phyloP scores from a whole-genome alignment of 495 filamentous ascomycete species.

The Jackrogersella minutella region DNA sequence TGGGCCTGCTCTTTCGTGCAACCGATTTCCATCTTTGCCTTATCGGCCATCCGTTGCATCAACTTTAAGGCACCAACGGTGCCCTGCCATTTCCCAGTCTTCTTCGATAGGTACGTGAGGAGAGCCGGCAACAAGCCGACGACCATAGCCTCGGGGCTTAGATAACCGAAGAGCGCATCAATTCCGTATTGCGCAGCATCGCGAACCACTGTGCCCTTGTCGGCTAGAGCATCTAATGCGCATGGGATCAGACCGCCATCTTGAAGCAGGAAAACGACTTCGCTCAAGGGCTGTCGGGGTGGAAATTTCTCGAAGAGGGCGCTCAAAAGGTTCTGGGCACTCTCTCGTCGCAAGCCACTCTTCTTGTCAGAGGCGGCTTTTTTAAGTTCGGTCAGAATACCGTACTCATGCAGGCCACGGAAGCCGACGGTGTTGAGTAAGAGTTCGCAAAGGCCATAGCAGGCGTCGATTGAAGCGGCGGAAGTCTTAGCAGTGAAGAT shows the following conservation, averaged over 20 bases:
- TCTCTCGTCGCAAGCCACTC: conserved; percentile 82
- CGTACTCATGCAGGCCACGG: conserved; percentile 76
- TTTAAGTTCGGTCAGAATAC: conserved; percentile 73
- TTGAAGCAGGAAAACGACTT: conserved; percentile 80
- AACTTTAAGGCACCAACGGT: conserved; percentile 83
- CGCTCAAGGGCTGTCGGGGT: conserved; percentile 75
- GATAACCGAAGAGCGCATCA: conserved; percentile 80
- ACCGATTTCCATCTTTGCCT: conserved; percentile 84
- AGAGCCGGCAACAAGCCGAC: conserved; percentile 79
- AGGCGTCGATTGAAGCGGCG: conserved; percentile 83
- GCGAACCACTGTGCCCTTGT: conserved; percentile 87
- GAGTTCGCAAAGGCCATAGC: conserved; percentile 82
- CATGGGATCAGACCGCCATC: conserved; percentile 75
- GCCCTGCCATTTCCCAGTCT: conserved; percentile 94
- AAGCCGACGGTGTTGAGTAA: conserved; percentile 80
- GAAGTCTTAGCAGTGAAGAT: conserved; percentile 85
- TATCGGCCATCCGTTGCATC: conserved; percentile 89
- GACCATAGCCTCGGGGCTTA: conserved; percentile 83
- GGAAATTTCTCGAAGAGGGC: conserved; percentile 92
- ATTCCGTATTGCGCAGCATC: conserved; percentile 95
- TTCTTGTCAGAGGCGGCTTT: conserved; percentile 96
- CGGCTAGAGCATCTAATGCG: conserved; percentile 85
- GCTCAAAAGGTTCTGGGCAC: conserved; percentile 93
- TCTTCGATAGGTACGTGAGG: conserved; percentile 75
- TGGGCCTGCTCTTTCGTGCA: conserved; percentile 79